Conservation (phyloP, 1,139 yeast genomes). For the Hansenula sp. region DNA sequence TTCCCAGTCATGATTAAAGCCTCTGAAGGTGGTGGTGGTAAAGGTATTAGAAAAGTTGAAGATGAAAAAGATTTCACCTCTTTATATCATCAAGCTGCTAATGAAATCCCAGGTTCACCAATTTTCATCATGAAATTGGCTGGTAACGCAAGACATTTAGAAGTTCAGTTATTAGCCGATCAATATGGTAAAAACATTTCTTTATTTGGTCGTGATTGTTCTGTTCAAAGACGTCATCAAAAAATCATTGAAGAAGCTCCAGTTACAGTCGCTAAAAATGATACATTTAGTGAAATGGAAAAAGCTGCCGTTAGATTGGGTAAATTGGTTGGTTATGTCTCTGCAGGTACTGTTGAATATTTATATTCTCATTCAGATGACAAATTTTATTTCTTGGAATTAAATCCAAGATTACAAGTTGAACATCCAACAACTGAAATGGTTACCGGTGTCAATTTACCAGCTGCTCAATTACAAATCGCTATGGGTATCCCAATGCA, state of each 20-base stretch:
- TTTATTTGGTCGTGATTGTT: conserved; percentile 92
- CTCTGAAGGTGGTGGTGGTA: conserved; percentile 99
- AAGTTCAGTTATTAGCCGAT: conserved; percentile 91
- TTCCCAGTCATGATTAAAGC: conserved; percentile 97
- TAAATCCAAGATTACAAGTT: conserved; percentile 97
- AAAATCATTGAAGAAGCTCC: conserved; percentile 97
- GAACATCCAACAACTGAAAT: conserved; percentile 99
- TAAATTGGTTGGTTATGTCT: conserved; percentile 92
- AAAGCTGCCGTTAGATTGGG: conserved; percentile 96
- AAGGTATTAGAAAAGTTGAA: conserved; percentile 93
- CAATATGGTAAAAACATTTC: conserved; percentile 95
- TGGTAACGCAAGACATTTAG: conserved; percentile 93
- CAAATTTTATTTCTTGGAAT: conserved; percentile 91
- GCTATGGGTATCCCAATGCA: conserved; percentile 99
- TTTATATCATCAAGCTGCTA: conserved; percentile 83
- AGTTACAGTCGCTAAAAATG: conserved; percentile 84
- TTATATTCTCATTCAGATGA: conserved; percentile 91
- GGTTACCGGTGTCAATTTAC: conserved; percentile 97
- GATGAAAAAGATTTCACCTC: conserved; percentile 65
- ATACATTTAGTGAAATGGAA: conserved; percentile 89
- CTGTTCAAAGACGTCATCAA: conserved; percentile 97
- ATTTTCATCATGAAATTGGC: conserved; percentile 93
- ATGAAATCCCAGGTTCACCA: conserved; percentile 95
- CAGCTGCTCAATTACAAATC: conserved; percentile 96
- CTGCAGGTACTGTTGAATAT: conserved; percentile 98